Evolutionary conservation across 1,284 basidiomycete species (phyloP).

Genomic region (Vanrija humicola): DNA sequence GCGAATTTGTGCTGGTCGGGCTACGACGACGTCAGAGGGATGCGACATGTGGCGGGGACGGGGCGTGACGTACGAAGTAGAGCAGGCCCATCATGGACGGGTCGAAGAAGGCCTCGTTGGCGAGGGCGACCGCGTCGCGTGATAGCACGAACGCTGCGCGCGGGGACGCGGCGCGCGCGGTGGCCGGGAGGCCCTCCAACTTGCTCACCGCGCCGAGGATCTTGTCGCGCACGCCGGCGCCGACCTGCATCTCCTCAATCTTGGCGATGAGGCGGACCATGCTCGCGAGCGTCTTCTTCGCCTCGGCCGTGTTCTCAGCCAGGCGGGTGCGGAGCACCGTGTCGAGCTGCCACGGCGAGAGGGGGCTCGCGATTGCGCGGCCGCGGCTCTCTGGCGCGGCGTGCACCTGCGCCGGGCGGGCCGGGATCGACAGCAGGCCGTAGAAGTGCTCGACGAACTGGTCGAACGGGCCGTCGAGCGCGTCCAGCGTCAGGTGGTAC

Average conservation of each 20-base stretch:
- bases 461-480: slow-evolving; percentile 60
- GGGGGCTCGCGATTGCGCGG: slow-evolving; percentile 13
- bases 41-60: background rate
- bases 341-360: slow-evolving; percentile 66
- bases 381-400: background rate
- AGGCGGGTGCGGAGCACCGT: slow-evolving; percentile 68
- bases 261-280: slow-evolving; percentile 76
- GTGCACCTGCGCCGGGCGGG: slow-evolving; percentile 52
- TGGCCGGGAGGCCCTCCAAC: slow-evolving; percentile 54
- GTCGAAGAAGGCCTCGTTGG: slow-evolving; percentile 92
- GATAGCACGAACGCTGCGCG: slow-evolving; percentile 57
- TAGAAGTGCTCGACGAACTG: slow-evolving; percentile 73
- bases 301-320: slow-evolving; percentile 63
- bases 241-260: slow-evolving; percentile 86
- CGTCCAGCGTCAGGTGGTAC: slow-evolving; percentile 26
- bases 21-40: slow-evolving; percentile 24
- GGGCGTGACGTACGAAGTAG: slow-evolving; percentile 62
- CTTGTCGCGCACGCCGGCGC: slow-evolving; percentile 66
- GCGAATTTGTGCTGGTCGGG: slow-evolving; percentile 93
- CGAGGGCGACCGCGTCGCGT: slow-evolving; percentile 62
- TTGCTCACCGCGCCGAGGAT: slow-evolving; percentile 65
- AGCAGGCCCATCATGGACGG: slow-evolving; percentile 91
- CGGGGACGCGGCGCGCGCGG: slow-evolving; percentile 2
- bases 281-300: slow-evolving; percentile 69
- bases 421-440: slow-evolving; percentile 71